Percentiles rank a stretch among this genome's conserved stretches.
phyloP scores from a whole-genome alignment of 2,329 filamentous ascomycete genomes.

The Escovopsis weberi region DNA sequence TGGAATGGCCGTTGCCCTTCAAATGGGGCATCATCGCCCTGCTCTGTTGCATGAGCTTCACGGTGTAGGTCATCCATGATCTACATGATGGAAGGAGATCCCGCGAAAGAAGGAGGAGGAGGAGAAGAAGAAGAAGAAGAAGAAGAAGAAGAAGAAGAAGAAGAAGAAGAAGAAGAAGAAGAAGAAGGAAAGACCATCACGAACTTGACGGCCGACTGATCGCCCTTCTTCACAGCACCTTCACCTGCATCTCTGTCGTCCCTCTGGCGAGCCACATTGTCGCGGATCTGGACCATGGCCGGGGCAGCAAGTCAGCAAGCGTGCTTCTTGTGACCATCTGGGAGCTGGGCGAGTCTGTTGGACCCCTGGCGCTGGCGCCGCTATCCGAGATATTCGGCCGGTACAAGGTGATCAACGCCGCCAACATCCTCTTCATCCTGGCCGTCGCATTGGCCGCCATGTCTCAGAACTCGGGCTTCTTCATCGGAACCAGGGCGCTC shows the following conservation, averaged over 20 bases:
- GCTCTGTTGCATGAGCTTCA: slow-evolving; percentile 40
- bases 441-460: slow-evolving; percentile 34
- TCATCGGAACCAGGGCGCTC: slow-evolving; percentile 40
- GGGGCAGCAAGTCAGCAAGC: slow-evolving; percentile 29
- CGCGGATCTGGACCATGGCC: slow-evolving; percentile 26
- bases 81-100: neutral
- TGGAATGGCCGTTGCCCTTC: slow-evolving; percentile 36
- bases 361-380: slow-evolving; percentile 46
- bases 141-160: too few relatives aligned
- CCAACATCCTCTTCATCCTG: slow-evolving; percentile 35
- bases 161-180: too few relatives aligned
- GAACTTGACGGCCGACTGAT: neutral
- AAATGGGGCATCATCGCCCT: slow-evolving; percentile 40
- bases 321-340: slow-evolving; percentile 57
- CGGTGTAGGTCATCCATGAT: slow-evolving; percentile 28
- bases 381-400: slow-evolving; percentile 47
- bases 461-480: slow-evolving; percentile 27
- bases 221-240: slow-evolving; percentile 26
- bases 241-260: slow-evolving; percentile 41
- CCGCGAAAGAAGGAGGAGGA: neutral
- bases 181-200: neutral
- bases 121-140: too few relatives aligned
- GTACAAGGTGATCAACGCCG: slow-evolving; percentile 36
- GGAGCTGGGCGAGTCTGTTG: slow-evolving; percentile 51
- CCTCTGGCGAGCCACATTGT: slow-evolving; percentile 38